These are phyloP conservation scores for Laetiporus sulphureus DNA, from an alignment of 1,284 basidiomycete species.

Conservation along the genomic window DNA sequence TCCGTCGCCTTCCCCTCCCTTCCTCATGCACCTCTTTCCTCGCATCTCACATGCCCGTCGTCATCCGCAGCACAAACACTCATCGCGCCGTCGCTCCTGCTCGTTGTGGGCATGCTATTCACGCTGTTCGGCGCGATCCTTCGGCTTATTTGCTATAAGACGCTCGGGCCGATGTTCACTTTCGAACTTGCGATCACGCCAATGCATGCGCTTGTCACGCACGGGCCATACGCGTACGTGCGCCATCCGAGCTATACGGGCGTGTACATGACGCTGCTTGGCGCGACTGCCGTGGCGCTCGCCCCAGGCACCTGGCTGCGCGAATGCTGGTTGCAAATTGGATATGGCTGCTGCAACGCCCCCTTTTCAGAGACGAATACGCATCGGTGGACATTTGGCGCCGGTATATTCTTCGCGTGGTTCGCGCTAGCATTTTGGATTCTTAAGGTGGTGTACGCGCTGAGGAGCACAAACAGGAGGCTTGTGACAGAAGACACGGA, in stretches of 20 bases:
- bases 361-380: too few relatives aligned
- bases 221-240: conserved; percentile 23
- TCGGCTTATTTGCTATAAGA: conserved; percentile 22
- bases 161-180: conserved; percentile 24
- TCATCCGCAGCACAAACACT: conserved; percentile 4
- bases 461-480: conserved; percentile 20
- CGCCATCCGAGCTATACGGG: conserved; percentile 27
- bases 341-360: conserved; percentile 18
- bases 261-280: conserved; percentile 21
- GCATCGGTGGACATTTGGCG: too few relatives aligned
- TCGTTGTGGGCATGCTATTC: conserved; percentile 15
- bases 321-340: conserved; percentile 14
- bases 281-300: conserved; percentile 18
- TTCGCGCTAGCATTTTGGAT: conserved; percentile 20
- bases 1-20: conserved; percentile 14
- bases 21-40: conserved; percentile 7
- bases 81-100: conserved; percentile 10
- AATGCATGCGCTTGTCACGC: conserved; percentile 20
- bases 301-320: conserved; percentile 21
- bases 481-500: conserved; percentile 41
- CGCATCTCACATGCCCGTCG: conserved; percentile 8
- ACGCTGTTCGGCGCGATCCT: conserved; percentile 14
- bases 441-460: conserved; percentile 20
- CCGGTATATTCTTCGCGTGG: conserved; percentile 16
- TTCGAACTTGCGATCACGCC: conserved; percentile 25